Evolutionary conservation across 2,329 filamentous ascomycete genomes (phyloP).

Genomic region (Lomentospora prolificans): DNA sequence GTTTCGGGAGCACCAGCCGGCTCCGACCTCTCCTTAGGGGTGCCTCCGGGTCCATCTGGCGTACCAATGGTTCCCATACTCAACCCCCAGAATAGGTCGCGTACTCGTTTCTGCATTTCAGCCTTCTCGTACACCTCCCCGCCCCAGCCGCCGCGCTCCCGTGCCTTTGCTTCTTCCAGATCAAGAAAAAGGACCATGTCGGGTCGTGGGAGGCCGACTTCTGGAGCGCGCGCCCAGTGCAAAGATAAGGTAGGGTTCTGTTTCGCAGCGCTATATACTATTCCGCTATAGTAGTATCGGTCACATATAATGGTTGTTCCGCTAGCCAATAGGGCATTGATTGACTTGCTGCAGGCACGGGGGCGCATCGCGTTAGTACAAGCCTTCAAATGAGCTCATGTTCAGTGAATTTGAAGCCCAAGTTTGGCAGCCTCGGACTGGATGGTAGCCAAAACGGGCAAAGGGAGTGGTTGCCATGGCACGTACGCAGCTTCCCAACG

Average conservation of each 20-base stretch:
- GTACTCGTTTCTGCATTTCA: slow-evolving; percentile 71
- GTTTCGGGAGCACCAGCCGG: slow-evolving; percentile 13
- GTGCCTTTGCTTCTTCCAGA: slow-evolving; percentile 63
- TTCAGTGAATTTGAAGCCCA: too few species aligned
- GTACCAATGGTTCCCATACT: slow-evolving; percentile 26
- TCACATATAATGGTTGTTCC: slow-evolving; percentile 78
- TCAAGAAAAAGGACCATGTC: slow-evolving; percentile 85
- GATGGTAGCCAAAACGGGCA: neutral
- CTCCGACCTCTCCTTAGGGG: slow-evolving; percentile 9
- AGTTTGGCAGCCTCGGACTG: too few species aligned
- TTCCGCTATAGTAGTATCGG: slow-evolving; percentile 90
- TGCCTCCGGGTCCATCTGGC: slow-evolving; percentile 23
- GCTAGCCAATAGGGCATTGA: slow-evolving; percentile 39
- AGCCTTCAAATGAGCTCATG: too few species aligned
- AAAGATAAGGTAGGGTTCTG: slow-evolving; percentile 59
- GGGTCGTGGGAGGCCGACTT: slow-evolving; percentile 76
- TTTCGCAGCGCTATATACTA: slow-evolving; percentile 89
- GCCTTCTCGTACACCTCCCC: slow-evolving; percentile 79
- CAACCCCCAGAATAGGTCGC: slow-evolving; percentile 59
- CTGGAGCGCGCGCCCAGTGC: slow-evolving; percentile 73
- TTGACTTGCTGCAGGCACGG: neutral
- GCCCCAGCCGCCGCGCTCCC: slow-evolving; percentile 75
- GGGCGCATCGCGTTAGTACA: neutral
- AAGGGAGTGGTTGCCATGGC: neutral
- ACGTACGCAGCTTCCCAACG: slow-evolving; percentile 66